Evolutionary conservation across 2,329 filamentous ascomycete species (phyloP).

Genomic region (Geosmithia putterillii): DNA sequence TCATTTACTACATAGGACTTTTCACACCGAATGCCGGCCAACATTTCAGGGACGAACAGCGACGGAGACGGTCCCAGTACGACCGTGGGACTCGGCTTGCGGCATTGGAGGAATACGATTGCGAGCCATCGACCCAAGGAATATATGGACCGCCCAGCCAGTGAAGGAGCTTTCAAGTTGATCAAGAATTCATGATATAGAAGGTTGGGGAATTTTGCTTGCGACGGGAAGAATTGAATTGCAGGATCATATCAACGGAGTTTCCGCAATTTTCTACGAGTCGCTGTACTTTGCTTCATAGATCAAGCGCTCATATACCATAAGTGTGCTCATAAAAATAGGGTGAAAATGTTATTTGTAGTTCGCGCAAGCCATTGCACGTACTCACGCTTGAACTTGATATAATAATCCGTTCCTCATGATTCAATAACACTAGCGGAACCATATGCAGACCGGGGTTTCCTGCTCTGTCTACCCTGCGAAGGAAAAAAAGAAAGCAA

Average conservation of each 20-base stretch:
- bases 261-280: background rate
- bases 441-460: background rate
- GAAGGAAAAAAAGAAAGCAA: background rate
- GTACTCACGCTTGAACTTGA: background rate
- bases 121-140: conserved; percentile 29
- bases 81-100: conserved; percentile 70
- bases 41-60: conserved; percentile 62
- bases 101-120: conserved; percentile 50
- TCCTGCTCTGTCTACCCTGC: background rate
- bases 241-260: background rate
- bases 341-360: background rate
- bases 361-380: background rate
- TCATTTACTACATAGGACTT: conserved; percentile 38
- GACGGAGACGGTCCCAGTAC: conserved; percentile 63
- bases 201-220: background rate
- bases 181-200: background rate
- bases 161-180: background rate
- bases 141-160: background rate
- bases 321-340: background rate
- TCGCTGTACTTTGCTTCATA: background rate
- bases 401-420: background rate
- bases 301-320: background rate
- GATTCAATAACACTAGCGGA: background rate
- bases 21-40: conserved; percentile 71
- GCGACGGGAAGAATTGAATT: background rate